phyloP scores from a whole-genome alignment of 129 eudicot species.

The Helianthus annuus region HanXRQr2.0-SUNRISE NC_035442.2:167187913-167188412 shows the following conservation, averaged over 20 bases:
- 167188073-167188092: background rate
- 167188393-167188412: background rate
- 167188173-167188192: slow-evolving; percentile 4
- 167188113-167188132: background rate
- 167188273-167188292: slow-evolving; percentile 10
- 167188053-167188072: no score
- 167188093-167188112: slow-evolving; percentile 7
- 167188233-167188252: background rate
- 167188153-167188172: slow-evolving; percentile 13
- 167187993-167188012: background rate
- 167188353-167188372: slow-evolving; percentile 17
- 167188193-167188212: background rate
- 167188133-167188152: background rate
- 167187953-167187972: no score
- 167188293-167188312: slow-evolving; percentile 1
- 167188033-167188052: no score
- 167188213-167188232: background rate
- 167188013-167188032: no score
- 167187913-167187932: no score
- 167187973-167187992: no score
- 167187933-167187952: no score
- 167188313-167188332: slow-evolving; percentile 4
- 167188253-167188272: slow-evolving; percentile 7
- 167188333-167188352: slow-evolving; percentile 20
- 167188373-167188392: slow-evolving; percentile 12